phyloP scores from a whole-genome alignment of 2,329 filamentous ascomycete genomes.

The Arthrobotrys sinensis region DNA sequence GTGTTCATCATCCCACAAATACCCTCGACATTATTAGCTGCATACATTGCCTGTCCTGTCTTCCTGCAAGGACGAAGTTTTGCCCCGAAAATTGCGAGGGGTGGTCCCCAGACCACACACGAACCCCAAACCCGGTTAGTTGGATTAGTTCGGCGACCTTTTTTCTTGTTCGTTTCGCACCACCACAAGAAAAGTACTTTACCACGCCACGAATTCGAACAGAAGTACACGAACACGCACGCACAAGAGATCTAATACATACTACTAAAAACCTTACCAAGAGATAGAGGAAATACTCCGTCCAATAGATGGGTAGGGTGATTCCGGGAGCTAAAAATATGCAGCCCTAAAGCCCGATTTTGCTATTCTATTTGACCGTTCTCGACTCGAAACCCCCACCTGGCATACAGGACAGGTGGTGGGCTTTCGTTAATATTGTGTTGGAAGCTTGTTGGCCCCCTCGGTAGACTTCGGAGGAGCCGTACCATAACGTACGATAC shows the following conservation, averaged over 20 bases:
- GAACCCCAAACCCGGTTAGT: conserved; percentile 38
- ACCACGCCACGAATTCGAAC: conserved; percentile 34
- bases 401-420: not conserved
- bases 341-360: conserved; percentile 43
- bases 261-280: not conserved
- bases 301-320: conserved; percentile 26
- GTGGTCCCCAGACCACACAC: not conserved
- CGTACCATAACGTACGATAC: not conserved
- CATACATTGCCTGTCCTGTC: not conserved
- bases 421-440: not conserved
- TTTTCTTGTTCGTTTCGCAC: conserved; percentile 4
- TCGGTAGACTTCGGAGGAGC: conserved; percentile 29
- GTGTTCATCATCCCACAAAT: conserved; percentile 20
- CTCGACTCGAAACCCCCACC: conserved; percentile 37
- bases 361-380: conserved; percentile 20
- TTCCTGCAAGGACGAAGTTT: conserved; percentile 39
- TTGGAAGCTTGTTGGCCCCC: not conserved
- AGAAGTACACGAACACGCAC: conserved; percentile 5
- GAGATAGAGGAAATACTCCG: conserved; percentile 53
- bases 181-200: conserved; percentile 11
- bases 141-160: conserved; percentile 52
- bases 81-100: conserved; percentile 44
- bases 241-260: conserved; percentile 25
- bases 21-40: conserved; percentile 6
- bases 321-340: conserved; percentile 45